Evolutionary conservation across 1,139 yeast genomes (phyloP), one percentile per base, ranked within the genome.

Genomic region (Blastobotrys malaysiensis): DNA sequence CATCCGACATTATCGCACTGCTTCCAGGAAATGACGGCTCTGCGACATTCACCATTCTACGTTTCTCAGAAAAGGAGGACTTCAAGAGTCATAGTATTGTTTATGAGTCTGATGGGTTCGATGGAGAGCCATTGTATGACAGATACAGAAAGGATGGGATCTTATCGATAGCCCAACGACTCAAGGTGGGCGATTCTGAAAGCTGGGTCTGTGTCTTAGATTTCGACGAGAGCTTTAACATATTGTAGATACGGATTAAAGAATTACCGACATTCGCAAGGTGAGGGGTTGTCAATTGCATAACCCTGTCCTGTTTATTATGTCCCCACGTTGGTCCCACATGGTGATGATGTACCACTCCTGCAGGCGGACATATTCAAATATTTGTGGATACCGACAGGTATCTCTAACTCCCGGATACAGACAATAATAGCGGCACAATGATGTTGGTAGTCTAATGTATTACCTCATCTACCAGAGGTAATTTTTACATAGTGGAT

Each of bases 1-100:
- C 49, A 11, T 16, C 39, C n/a, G 36, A 46, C 22, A 2, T 46
- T 5, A 27, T 27, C 16, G 43, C 49, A 5, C 43, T 46, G 4
- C 44, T 46, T 27, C 49, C 49, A 2, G 49, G 49, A 19, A 46
- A 46, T 18, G n/a, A 31, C 9, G 26, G 20, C n/a, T 46, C 44
- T 27, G 19, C 24, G 11, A 31, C 39, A 13, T 46, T 46, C 18
- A 46, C 44, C 9, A 31, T 46, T 27, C 13, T 46, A 16, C 13
- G 36, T 4, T 13, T 21, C 14, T 9, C 43, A 13, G 24, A 44
- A 3, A 11, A 14, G 21, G n/a, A 46, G 4, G 20, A 4, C 24
- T 46, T 31, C 16, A 6, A 5, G 2, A 44, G 7, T 16, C 19
- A 43, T 21, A 11, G 4, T 3, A 16, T 46, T 19, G 19, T 46